Evolutionary conservation across 768 basidiomycete species (phyloP).

Genomic region (Grammothele lineata): DNA sequence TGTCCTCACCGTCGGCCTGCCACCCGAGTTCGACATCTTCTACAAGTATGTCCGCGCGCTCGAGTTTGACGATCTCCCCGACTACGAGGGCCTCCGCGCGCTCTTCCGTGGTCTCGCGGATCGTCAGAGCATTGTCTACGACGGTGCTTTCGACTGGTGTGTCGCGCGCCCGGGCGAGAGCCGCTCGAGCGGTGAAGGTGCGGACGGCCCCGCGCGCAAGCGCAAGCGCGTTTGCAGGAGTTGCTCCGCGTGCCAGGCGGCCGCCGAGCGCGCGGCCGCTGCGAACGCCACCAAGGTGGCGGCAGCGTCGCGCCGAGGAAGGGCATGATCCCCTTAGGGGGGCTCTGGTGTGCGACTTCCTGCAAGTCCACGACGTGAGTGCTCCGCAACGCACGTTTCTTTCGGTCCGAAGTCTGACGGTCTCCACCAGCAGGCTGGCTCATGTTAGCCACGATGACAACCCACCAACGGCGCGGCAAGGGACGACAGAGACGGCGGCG

Average conservation of each 20-base stretch:
- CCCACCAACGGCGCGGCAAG: conserved; percentile 3
- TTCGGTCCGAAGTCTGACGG: too few relatives aligned
- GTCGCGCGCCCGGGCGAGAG: conserved; percentile 18
- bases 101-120: conserved; percentile 53
- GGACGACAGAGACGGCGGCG: conserved; percentile 1
- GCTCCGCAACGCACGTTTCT: too few relatives aligned
- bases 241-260: conserved; percentile 22
- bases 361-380: conserved; percentile 13
- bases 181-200: conserved; percentile 1
- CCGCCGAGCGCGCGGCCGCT: conserved; percentile 17
- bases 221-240: conserved; percentile 21
- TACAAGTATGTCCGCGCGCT: conserved; percentile 76
- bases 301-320: conserved; percentile 1
- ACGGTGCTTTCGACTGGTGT: conserved; percentile 28
- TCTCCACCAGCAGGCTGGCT: too few relatives aligned
- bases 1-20: conserved; percentile 71
- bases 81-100: conserved; percentile 77
- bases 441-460: conserved; percentile 7
- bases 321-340: conserved; percentile 7
- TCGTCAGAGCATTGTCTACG: conserved; percentile 24
- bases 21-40: conserved; percentile 77
- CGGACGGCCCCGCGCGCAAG: conserved; percentile 4
- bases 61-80: conserved; percentile 85
- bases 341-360: conserved; percentile 5
- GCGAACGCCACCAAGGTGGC: conserved; percentile 12